phyloP scores from a whole-genome alignment of 352 stramenopile species.

The Peronospora belbahrii region DNA sequence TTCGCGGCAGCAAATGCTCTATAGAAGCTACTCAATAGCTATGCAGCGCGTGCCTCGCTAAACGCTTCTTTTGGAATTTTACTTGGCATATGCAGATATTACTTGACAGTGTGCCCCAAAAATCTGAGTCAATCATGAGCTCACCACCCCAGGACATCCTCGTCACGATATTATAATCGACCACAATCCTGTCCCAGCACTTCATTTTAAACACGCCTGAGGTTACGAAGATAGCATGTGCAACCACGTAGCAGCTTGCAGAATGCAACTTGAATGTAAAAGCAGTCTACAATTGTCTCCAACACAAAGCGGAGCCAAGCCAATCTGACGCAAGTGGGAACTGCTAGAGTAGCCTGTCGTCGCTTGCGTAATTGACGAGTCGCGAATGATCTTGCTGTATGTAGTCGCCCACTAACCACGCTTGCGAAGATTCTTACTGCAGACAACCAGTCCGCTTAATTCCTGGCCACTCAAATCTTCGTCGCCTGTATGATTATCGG shows the following conservation, averaged over 20 bases:
- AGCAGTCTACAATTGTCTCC: conserved; percentile 70
- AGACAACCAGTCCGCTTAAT: conserved; percentile 22
- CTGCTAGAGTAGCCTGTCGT: conserved; percentile 34
- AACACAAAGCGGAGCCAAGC: conserved; percentile 58
- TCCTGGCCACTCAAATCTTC: neutral
- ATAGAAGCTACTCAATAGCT: conserved; percentile 21
- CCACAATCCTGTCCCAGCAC: too few relatives aligned
- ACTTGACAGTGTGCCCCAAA: conserved; percentile 85
- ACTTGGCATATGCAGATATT: conserved; percentile 92
- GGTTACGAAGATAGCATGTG: conserved; percentile 78
- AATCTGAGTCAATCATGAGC: conserved; percentile 63
- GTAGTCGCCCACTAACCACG: too few relatives aligned
- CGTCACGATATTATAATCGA: too few relatives aligned
- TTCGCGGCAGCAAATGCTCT: conserved; percentile 14
- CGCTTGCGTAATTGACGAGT: conserved; percentile 63
- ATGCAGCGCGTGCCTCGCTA: conserved; percentile 49
- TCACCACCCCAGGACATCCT: too few relatives aligned
- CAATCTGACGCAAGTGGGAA: conserved; percentile 43
- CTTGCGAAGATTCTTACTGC: conserved; percentile 60
- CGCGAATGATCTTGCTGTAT: conserved; percentile 27
- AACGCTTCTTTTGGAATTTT: conserved; percentile 72
- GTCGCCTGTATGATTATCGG: conserved; percentile 11
- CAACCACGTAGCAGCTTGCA: conserved; percentile 69
- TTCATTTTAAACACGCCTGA: conserved; percentile 84
- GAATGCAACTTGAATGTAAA: conserved; percentile 88